Percentiles rank a stretch among this genome's conserved stretches.
These are phyloP conservation scores for Apiospora sp. DNA, from an alignment of 2,329 filamentous ascomycete genomes.

Conservation along the genomic window DNA sequence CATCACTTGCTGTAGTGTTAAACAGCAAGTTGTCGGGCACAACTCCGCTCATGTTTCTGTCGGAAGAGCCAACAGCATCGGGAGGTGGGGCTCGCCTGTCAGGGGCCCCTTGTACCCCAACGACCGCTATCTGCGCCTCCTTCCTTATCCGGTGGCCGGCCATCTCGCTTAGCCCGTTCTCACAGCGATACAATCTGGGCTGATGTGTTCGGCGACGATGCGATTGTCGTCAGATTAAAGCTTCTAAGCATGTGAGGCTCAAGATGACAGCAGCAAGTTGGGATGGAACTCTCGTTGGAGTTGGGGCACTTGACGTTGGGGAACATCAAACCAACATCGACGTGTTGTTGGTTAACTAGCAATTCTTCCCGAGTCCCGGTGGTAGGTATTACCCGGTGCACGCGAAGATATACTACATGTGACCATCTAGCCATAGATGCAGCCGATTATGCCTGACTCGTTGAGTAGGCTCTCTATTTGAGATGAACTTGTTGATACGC, in stretches of 20 bases:
- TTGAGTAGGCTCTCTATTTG: not conserved
- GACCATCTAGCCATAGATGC: not conserved
- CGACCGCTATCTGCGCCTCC: not conserved
- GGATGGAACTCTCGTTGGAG: not conserved
- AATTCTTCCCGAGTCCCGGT: not conserved
- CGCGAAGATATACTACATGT: not conserved
- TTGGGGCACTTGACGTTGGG: not conserved
- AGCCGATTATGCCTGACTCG: not conserved
- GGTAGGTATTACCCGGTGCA: not conserved
- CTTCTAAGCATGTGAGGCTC: not conserved
- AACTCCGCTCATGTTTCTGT: not conserved
- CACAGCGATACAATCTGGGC: too few species aligned
- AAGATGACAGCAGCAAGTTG: not conserved
- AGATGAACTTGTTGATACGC: not conserved
- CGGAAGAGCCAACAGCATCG: not conserved
- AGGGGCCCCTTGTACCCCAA: not conserved
- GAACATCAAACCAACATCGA: not conserved
- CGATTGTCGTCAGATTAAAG: not conserved
- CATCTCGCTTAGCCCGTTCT: not conserved
- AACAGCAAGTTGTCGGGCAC: not conserved
- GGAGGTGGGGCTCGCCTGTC: not conserved
- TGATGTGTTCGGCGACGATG: not conserved
- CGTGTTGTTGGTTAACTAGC: not conserved
- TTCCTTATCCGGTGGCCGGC: not conserved
- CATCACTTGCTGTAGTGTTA: not conserved